Evolutionary conservation across 306 rosid genomes (phyloP), one percentile per base, ranked within the genome.

Genomic region (Trifolium fragiferum): DNA sequence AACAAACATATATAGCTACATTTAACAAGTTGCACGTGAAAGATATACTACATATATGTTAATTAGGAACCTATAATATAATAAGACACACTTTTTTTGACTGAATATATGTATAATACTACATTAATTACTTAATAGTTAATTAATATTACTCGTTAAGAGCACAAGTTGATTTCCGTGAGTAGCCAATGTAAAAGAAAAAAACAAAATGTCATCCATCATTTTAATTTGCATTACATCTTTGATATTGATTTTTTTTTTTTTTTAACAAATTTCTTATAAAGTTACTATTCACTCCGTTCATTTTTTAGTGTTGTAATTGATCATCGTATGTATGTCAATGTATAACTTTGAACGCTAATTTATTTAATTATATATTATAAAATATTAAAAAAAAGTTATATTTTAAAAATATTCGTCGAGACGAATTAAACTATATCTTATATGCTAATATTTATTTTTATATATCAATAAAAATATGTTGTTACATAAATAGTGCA

Each of bases 21-120:
- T 49, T 49, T 15, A n/a, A 7, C 20, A 49, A 49, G 55, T 54
- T 44, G 53, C 69, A 41, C 59, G 80, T 57, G 62, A 44, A 66
- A 79, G n/a, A 6, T 25, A 38, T 38, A 14, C 15, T 43, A 58
- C 10, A 4, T 53, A 9, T 20, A 50, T 50, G 12, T 10, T 49
- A 3, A 51, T 51, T 18, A 18, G 11, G 13, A 18, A 18, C 19
- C 5, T 1, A 51, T 9, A 18, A 30, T 30, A 30, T 0, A 4
- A 51, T 18, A 43, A 61, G 21, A 27, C 32, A 7, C 8, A 12
- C 14, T 41, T 10, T 41, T 41, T 41, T 41, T 41, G 47, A 41
- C 47, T 41, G 47, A 47, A 18, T 4, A 4, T 30, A 51, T n/a
- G n/a, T 50, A 50, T 51, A 18, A 51, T 51, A 43, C 16, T 21